A percentile compares a stretch with the other conserved stretches of the same genome.
These are phyloP conservation scores for Aureobasidium zeae DNA, from an alignment of 2,329 filamentous ascomycete species.

Conservation along the genomic window DNA sequence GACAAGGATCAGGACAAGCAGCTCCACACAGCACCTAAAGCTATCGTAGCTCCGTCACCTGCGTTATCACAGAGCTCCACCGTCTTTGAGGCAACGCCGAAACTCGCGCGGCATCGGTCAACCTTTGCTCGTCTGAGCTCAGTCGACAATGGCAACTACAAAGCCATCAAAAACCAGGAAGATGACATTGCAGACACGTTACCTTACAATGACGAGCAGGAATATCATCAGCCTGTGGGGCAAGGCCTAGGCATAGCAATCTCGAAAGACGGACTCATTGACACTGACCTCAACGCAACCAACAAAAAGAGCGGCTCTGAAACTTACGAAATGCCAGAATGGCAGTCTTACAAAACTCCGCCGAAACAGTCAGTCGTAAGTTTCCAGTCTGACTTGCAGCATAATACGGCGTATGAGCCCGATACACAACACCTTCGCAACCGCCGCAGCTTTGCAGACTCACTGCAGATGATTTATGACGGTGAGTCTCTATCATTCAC, in stretches of 20 bases:
- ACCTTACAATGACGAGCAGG: background rate
- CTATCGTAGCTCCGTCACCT: background rate
- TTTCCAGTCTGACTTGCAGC: conserved; percentile 5
- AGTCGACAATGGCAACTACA: conserved; percentile 13
- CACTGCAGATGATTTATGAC: conserved; percentile 10
- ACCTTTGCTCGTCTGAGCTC: conserved; percentile 14
- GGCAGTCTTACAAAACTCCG: background rate
- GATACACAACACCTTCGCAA: conserved; percentile 6
- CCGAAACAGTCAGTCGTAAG: conserved; percentile 12
- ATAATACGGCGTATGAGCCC: background rate
- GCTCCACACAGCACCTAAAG: background rate
- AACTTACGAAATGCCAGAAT: background rate
- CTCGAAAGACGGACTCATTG: background rate
- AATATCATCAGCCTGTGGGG: background rate
- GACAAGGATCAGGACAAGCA: background rate
- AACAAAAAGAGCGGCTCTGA: background rate
- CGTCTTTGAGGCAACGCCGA: conserved; percentile 3
- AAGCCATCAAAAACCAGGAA: conserved; percentile 8
- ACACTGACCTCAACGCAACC: background rate
- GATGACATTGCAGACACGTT: conserved; percentile 6
- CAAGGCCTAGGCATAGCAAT: conserved; percentile 5
- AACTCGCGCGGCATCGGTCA: conserved; percentile 8
- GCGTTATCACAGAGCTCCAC: conserved; percentile 7
- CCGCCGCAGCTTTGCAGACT: conserved; percentile 7
- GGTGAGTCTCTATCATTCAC: background rate